Base-by-base conservation (phyloP, 441 rosid genomes). In the Viola pubescens region DNA sequence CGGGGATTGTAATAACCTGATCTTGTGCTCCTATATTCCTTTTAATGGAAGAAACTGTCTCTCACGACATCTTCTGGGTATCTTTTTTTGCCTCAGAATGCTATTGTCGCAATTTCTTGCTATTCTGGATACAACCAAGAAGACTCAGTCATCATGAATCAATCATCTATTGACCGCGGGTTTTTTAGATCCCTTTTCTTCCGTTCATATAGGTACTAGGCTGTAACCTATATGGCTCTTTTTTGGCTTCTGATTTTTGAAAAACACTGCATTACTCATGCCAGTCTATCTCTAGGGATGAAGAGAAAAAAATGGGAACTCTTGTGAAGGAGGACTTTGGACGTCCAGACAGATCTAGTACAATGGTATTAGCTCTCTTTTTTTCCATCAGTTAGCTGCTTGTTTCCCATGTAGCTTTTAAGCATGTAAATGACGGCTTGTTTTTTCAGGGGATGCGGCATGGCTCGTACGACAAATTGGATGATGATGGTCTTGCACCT, bases 141-240 rank as follows among this genome's bases (percentile, higher is more conserved):
- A 82, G 97, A 94, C 79, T 94, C 99, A 61, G 97, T 94, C 74
- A 94, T 94, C 70, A 94, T 94, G 99, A 94, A 90, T 58, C 97
- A 94, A 73, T 94, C 99, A 6, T 94, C 99, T 41, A 78, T 88
- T 65, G 99, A 94, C 59, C 96, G 99, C 57, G 99, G 99, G 43
- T 94, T 94, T 82, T 94, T 94, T 57, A 70, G 99, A 67, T 94
- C 99, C 12, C 82, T 94, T 54, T 86, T 90, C 81, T 94, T 89
- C 80, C 97, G 96, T 55, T 90, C 97, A 47, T 90, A 94, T 63
- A 80, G 99, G 97, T 83, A 68, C 73, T 26, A 26, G 34, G 34
- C 34, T 26, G 34, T 70, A 49, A 44, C 37, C 12, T 51, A 63
- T 44, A 53, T 62, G 56, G 11, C 56, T 14, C 16, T 12, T 46